Evolutionary conservation across 2,329 filamentous ascomycete genomes (phyloP).

Genomic region (Xylariaceae sp.): DNA sequence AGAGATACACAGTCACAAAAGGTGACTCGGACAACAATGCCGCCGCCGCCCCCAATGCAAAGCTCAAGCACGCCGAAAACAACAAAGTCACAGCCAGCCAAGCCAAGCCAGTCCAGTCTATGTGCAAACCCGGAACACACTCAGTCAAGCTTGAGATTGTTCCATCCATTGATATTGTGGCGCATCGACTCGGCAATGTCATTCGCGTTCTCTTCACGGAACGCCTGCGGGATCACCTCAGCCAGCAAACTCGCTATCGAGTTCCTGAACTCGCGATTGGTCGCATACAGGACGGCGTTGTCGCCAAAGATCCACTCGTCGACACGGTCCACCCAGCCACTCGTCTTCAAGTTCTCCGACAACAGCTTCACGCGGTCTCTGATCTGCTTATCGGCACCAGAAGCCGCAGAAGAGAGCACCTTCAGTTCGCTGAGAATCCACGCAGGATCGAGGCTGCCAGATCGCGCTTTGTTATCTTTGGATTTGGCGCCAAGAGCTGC

Average conservation of each 20-base stretch:
- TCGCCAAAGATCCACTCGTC: conserved; percentile 32
- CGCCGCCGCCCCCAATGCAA: no score
- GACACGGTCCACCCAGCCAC: conserved; percentile 37
- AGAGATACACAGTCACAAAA: no score
- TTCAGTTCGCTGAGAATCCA: conserved; percentile 34
- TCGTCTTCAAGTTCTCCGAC: conserved; percentile 29
- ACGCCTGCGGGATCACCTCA: conserved; percentile 1
- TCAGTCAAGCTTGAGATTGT: conserved; percentile 12
- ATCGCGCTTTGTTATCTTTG: conserved; percentile 31
- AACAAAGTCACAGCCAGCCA: no score
- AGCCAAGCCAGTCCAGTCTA: not conserved
- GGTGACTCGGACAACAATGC: no score
- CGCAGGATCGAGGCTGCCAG: conserved; percentile 29
- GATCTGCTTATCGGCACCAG: conserved; percentile 26
- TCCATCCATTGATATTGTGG: conserved; percentile 31
- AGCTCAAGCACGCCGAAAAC: no score
- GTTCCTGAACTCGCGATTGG: not conserved
- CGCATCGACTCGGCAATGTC: conserved; percentile 32
- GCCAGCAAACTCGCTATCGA: not conserved
- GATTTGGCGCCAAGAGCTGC: conserved; percentile 31
- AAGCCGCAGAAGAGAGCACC: conserved; percentile 27
- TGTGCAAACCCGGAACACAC: not conserved
- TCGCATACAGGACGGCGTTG: not conserved
- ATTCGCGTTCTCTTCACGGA: conserved; percentile 23
- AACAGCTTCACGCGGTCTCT: conserved; percentile 32